Conservation (phyloP, 2,329 filamentous ascomycete species). For the Fusarium transvaalense region DNA sequence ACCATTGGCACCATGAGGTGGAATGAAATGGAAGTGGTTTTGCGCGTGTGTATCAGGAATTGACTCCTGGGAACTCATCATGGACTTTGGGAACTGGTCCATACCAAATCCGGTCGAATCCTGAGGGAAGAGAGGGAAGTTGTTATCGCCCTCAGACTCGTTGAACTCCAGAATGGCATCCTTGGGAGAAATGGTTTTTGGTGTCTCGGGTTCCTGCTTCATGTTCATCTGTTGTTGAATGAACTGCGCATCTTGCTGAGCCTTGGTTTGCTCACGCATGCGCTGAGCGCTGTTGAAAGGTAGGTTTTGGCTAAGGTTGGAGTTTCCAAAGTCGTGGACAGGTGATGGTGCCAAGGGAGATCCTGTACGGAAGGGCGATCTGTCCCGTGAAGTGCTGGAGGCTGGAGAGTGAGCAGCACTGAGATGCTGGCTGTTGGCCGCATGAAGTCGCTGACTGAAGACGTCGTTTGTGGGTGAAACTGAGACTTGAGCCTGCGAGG, state of each 20-base stretch:
- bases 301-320: slow-evolving; percentile 36
- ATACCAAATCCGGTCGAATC: slow-evolving; percentile 63
- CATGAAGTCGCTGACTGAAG: slow-evolving; percentile 81
- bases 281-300: slow-evolving; percentile 68
- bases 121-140: slow-evolving; percentile 79
- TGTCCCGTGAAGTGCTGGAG: slow-evolving; percentile 68
- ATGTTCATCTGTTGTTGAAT: slow-evolving; percentile 57
- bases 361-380: slow-evolving; percentile 84
- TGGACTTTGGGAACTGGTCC: slow-evolving; percentile 56
- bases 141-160: slow-evolving; percentile 76
- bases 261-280: slow-evolving; percentile 71
- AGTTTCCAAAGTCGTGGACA: slow-evolving; percentile 57
- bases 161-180: slow-evolving; percentile 90
- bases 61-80: slow-evolving; percentile 39
- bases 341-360: slow-evolving; percentile 69
- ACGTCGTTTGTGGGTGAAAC: slow-evolving; percentile 68
- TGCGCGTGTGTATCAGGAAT: slow-evolving; percentile 37
- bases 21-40: slow-evolving; percentile 50
- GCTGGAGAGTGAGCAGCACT: slow-evolving; percentile 67
- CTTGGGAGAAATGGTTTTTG: slow-evolving; percentile 95
- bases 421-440: slow-evolving; percentile 80
- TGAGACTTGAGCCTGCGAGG: slow-evolving; percentile 60
- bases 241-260: slow-evolving; percentile 67
- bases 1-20: slow-evolving; percentile 54
- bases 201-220: slow-evolving; percentile 61